Conservation (phyloP, 2,329 filamentous ascomycete genomes). For the Aspergillus sp. region DNA sequence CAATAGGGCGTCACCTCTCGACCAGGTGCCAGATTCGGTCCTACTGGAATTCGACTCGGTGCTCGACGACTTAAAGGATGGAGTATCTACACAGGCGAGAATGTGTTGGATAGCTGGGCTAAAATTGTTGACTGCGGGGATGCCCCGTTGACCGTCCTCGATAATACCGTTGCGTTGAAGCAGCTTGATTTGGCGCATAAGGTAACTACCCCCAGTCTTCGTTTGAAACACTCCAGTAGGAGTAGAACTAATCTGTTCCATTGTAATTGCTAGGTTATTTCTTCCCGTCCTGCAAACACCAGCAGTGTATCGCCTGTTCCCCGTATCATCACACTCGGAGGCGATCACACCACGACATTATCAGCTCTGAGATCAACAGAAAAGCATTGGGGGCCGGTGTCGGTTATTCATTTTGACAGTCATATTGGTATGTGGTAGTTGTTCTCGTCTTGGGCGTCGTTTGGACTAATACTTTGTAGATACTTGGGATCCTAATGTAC, state of each 20-base stretch:
- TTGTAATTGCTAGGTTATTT: background rate
- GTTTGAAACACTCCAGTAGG: background rate
- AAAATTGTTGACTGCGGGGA: background rate
- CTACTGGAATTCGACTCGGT: background rate
- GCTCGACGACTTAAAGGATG: background rate
- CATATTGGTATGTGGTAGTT: too few species aligned
- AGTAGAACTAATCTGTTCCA: background rate
- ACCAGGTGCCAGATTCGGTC: background rate
- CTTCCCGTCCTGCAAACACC: background rate
- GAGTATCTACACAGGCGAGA: background rate
- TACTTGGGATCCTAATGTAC: slow-evolving; percentile 8
- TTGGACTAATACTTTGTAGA: slow-evolving; percentile 13
- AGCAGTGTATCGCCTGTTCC: slow-evolving; percentile 1
- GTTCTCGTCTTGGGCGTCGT: too few species aligned
- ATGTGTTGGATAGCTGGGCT: background rate
- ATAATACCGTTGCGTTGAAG: background rate
- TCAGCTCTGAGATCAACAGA: slow-evolving; percentile 21
- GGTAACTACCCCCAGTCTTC: background rate
- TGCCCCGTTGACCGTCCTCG: background rate
- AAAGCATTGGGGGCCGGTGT: slow-evolving; percentile 15
- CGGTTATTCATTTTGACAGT: slow-evolving; percentile 21
- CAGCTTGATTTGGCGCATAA: background rate
- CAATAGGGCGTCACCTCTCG: background rate
- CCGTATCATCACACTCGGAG: slow-evolving; percentile 16
- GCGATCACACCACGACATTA: slow-evolving; percentile 21